Conservation (phyloP, 2,329 filamentous ascomycete genomes). For the Colletotrichum shisoi region DNA sequence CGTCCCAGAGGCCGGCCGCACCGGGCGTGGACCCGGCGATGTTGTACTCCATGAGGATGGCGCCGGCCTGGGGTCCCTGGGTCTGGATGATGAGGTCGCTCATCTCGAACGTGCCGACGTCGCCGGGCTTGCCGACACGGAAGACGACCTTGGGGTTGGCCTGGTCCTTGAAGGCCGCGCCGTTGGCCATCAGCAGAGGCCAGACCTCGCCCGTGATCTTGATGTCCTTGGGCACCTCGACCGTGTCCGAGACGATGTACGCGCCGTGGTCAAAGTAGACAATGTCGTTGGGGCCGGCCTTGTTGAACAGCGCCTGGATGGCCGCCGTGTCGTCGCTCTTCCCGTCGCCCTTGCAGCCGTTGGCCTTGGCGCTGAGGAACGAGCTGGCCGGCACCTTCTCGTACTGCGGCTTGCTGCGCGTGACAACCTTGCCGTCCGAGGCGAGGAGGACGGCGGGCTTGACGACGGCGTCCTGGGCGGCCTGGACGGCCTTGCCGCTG, state of each 20-base stretch:
- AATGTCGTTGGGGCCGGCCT: slow-evolving; percentile 67
- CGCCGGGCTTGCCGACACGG: slow-evolving; percentile 79
- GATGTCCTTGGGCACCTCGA: slow-evolving; percentile 78
- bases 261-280: slow-evolving; percentile 80
- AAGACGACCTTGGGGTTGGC: slow-evolving; percentile 83
- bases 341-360: slow-evolving; percentile 88
- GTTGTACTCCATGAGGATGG: slow-evolving; percentile 93
- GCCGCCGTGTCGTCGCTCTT: slow-evolving; percentile 84
- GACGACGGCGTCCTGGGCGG: slow-evolving; percentile 58
- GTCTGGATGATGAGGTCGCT: slow-evolving; percentile 88
- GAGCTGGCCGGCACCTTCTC: slow-evolving; percentile 68
- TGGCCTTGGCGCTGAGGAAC: slow-evolving; percentile 83
- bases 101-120: slow-evolving; percentile 83
- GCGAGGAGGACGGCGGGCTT: slow-evolving; percentile 75
- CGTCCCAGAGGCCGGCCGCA: slow-evolving; percentile 86
- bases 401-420: slow-evolving; percentile 90
- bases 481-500: slow-evolving; percentile 65
- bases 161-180: slow-evolving; percentile 75
- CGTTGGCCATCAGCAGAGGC: slow-evolving; percentile 86
- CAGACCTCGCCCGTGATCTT: slow-evolving; percentile 92
- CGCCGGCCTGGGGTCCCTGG: slow-evolving; percentile 81
- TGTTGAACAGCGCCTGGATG: slow-evolving; percentile 80
- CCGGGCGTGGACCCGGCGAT: slow-evolving; percentile 72
- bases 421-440: slow-evolving; percentile 72
- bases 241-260: slow-evolving; percentile 73